Evolutionary conservation across 2,329 filamentous ascomycete species (phyloP), one percentile per base, ranked within the genome.

Genomic region (Hypoxylon sp.): DNA sequence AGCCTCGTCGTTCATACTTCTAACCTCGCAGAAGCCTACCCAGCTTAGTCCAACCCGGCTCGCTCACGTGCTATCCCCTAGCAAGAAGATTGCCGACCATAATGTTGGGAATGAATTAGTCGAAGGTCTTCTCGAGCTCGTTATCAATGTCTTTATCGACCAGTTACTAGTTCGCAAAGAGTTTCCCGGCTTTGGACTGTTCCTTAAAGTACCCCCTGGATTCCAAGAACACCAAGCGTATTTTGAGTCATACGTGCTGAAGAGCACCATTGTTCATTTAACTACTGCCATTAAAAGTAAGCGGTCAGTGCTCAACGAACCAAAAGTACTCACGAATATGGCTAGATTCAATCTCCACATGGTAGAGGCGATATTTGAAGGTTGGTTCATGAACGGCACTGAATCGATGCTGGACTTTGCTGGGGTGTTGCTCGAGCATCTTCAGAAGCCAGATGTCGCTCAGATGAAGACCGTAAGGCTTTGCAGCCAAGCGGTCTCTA

Each of bases 171-270:
- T 81, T 20, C 86, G 91, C 17, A 96, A 96, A 67, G 94, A 99
- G 43, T 99, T 97, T 66, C 79, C 87, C 2, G 93, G 94, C 0
- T 89, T 99, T 43, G 86, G 88, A 0, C 74, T 99, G 7, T 96
- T 90, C 65, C 76, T 90, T 43, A 96, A 94, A 68, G 88, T 93
- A 0, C 94, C 95, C 1, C 91, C 94, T 0, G 92, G 93, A 0
- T 96, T 96, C 64, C 84, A 93, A 61, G 94, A 97, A 67, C 91
- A 97, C 62, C 92, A 97, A 64, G 91, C 91, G 0, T 96, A 92
- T 68, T 97, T 99, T 60, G 91, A 96, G 67, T 96, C 94, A 0
- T 97, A 92, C 66, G 76, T 97, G 2, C 75, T 97, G 13, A 83
- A 86, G 19, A 88, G 87, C 58, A 85, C 89, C 0, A 81, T 97